Conservation (phyloP, 129 eudicot species). For the Helichrysum umbraculigerum region DNA sequence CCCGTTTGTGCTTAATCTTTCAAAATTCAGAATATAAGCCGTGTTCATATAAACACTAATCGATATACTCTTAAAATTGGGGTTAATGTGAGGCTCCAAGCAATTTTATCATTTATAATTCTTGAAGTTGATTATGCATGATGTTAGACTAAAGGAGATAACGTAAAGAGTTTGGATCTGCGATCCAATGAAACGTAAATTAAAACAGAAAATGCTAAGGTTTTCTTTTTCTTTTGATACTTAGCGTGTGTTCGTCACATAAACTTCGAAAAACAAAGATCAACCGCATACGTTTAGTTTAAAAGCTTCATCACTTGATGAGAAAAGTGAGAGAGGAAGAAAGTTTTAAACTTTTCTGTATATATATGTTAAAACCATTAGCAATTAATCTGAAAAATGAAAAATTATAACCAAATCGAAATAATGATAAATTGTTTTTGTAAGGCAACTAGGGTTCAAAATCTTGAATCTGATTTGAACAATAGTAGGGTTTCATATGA, state of each 20-base stretch:
- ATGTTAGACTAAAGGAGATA: background rate
- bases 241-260: background rate
- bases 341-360: background rate
- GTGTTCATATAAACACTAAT: too few relatives aligned
- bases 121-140: background rate
- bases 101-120: slow-evolving; percentile 3
- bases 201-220: background rate
- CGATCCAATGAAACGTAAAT: background rate
- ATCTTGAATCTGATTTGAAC: slow-evolving; percentile 4
- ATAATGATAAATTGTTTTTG: background rate
- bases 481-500: slow-evolving; percentile 34
- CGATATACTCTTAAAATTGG: background rate
- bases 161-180: background rate
- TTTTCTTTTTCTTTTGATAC: slow-evolving; percentile 1
- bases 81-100: background rate
- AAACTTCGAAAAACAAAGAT: background rate
- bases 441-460: slow-evolving; percentile 25
- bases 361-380: background rate
- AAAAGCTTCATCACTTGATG: too few relatives aligned
- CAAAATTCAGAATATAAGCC: background rate
- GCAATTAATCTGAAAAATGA: background rate
- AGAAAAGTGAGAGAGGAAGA: slow-evolving; percentile 13
- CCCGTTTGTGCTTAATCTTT: background rate
- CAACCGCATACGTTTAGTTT: too few relatives aligned
- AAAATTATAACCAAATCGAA: background rate